Evolutionary conservation across 2,329 filamentous ascomycete genomes (phyloP).

Genomic region (Apiospora sp.): DNA sequence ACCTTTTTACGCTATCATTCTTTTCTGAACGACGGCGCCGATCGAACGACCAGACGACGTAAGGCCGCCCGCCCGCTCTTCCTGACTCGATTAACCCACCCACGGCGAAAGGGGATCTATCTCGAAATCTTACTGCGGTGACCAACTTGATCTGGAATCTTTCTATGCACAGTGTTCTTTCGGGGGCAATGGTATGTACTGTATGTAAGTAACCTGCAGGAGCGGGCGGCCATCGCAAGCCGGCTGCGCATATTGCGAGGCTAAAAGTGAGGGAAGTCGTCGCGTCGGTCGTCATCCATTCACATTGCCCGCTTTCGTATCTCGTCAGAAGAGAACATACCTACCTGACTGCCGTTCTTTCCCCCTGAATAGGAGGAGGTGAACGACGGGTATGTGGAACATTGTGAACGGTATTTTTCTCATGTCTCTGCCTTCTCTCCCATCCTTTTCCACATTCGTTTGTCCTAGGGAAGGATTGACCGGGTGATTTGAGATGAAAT

Average conservation of each 20-base stretch:
- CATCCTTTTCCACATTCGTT: not conserved
- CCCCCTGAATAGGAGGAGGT: not conserved
- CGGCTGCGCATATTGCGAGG: not conserved
- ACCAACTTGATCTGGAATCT: constrained; percentile 1
- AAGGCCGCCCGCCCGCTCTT: not conserved
- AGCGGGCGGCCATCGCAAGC: not conserved
- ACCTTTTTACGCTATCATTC: not conserved
- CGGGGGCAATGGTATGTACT: not conserved
- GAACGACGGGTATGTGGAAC: not conserved
- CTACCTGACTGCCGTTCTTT: not conserved
- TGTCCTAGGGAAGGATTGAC: not conserved
- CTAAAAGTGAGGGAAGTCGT: not conserved
- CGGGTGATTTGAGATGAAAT: not conserved
- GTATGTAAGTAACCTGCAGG: not conserved
- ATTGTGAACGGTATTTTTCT: not conserved
- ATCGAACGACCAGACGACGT: not conserved
- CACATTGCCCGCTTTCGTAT: constrained; percentile 3
- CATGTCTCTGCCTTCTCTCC: not conserved
- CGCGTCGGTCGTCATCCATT: not conserved
- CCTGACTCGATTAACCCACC: not conserved
- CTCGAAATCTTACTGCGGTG: not conserved
- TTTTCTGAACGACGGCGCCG: not conserved
- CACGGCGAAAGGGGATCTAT: not conserved
- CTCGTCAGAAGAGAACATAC: not conserved
- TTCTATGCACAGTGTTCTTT: not conserved